Conservation (phyloP, 2,329 filamentous ascomycete genomes). For the Neopestalotiopsis rosae region DNA sequence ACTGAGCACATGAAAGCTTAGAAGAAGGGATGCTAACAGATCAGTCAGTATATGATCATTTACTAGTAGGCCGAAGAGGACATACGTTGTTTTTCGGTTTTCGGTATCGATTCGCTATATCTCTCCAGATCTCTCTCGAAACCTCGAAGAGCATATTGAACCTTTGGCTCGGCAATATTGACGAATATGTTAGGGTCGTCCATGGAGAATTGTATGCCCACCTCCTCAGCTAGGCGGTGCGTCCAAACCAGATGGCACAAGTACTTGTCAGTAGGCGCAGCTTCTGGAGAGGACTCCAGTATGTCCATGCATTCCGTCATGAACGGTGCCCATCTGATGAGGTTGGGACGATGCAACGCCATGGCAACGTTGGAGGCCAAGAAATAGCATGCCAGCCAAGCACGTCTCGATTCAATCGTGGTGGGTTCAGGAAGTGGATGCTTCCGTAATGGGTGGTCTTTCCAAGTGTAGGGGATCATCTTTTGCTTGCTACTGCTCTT, state of each 20-base stretch:
- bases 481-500: conserved; percentile 41
- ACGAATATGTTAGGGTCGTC: conserved; percentile 64
- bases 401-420: conserved; percentile 59
- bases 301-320: conserved; percentile 65
- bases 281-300: conserved; percentile 58
- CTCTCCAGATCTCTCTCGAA: conserved; percentile 70
- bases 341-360: conserved; percentile 64
- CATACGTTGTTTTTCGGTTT: conserved; percentile 62
- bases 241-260: conserved; percentile 65
- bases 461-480: conserved; percentile 45
- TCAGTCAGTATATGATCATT: neutral
- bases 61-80: conserved; percentile 22
- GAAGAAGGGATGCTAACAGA: conserved; percentile 60
- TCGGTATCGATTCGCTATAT: conserved; percentile 60
- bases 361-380: conserved; percentile 65
- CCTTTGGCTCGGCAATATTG: conserved; percentile 65
- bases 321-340: conserved; percentile 65
- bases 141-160: conserved; percentile 67
- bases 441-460: conserved; percentile 48
- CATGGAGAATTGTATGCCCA: conserved; percentile 68
- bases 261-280: conserved; percentile 60
- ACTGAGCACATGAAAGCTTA: conserved; percentile 69
- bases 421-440: conserved; percentile 54
- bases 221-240: conserved; percentile 70
- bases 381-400: conserved; percentile 66